Evolutionary conservation across 768 basidiomycete genomes (phyloP).

Genomic region (Lactifluus echinatus): DNA sequence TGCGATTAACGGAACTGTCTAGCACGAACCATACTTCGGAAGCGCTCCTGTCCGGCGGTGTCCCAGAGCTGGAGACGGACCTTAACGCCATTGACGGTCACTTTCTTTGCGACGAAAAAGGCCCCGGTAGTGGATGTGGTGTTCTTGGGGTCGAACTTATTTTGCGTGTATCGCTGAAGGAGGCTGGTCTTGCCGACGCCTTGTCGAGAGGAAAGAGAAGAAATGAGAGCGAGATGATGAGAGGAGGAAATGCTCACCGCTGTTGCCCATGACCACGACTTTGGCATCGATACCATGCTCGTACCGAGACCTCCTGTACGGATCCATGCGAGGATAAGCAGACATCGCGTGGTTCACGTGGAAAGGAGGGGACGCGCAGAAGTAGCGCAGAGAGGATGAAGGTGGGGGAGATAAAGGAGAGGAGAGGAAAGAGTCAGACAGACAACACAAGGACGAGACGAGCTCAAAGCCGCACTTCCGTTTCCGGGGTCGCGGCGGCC

Average conservation of each 20-base stretch:
- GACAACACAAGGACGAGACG: slow-evolving; percentile 29
- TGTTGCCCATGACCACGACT: slow-evolving; percentile 91
- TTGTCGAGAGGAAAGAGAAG: slow-evolving; percentile 24
- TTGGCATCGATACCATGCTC: slow-evolving; percentile 88
- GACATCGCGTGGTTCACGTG: slow-evolving; percentile 35
- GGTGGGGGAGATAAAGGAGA: slow-evolving; percentile 29
- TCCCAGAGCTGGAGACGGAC: slow-evolving; percentile 89
- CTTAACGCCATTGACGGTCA: slow-evolving; percentile 73
- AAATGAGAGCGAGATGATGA: background rate
- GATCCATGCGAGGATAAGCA: slow-evolving; percentile 53
- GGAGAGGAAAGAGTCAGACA: slow-evolving; percentile 16
- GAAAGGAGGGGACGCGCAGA: slow-evolving; percentile 23
- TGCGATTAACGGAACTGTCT: slow-evolving; percentile 11
- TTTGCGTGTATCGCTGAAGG: slow-evolving; percentile 82
- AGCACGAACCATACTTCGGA: slow-evolving; percentile 71
- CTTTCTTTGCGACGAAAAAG: slow-evolving; percentile 91
- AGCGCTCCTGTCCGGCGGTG: slow-evolving; percentile 89
- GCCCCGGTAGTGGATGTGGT: slow-evolving; percentile 88
- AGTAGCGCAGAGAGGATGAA: slow-evolving; percentile 35
- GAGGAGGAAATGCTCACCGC: slow-evolving; percentile 32
- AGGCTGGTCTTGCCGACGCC: slow-evolving; percentile 92
- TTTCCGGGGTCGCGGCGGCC: background rate
- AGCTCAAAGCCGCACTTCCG: slow-evolving; percentile 8
- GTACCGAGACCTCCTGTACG: slow-evolving; percentile 58
- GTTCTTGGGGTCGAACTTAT: slow-evolving; percentile 82